Evolutionary conservation across 1,284 basidiomycete species (phyloP).

Genomic region (Cryptococcus deneoformans): DNA sequence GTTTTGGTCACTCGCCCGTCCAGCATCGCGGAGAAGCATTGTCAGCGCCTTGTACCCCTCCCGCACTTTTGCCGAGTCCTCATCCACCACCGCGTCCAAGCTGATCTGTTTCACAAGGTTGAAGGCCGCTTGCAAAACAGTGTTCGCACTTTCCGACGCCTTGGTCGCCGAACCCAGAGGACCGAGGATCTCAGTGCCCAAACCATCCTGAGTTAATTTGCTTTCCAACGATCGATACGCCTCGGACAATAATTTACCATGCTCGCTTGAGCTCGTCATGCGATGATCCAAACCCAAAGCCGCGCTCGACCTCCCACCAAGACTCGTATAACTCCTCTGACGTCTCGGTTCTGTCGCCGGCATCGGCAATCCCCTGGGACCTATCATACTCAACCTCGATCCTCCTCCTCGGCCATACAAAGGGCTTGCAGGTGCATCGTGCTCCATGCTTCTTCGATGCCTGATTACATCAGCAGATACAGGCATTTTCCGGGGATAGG

Average conservation of each 20-base stretch:
- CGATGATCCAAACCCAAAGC: constrained; percentile 12
- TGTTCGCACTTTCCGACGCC: constrained; percentile 30
- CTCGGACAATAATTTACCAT: constrained; percentile 40
- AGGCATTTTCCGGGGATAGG: constrained; percentile 24
- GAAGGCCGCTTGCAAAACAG: constrained; percentile 22
- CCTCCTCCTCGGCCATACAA: constrained; percentile 9
- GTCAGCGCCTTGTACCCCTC: constrained; percentile 25
- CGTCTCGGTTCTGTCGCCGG: constrained; percentile 25
- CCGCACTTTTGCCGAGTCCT: constrained; percentile 16
- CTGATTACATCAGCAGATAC: constrained; percentile 7
- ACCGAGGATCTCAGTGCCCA: constrained; percentile 20
- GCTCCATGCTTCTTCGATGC: constrained; percentile 16
- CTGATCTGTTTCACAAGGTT: constrained; percentile 23
- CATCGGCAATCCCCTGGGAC: neutral
- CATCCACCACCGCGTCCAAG: constrained; percentile 20
- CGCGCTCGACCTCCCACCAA: constrained; percentile 17
- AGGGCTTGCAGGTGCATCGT: constrained; percentile 17
- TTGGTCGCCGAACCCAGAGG: constrained; percentile 24
- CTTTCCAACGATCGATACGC: constrained; percentile 32
- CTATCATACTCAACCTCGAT: constrained; percentile 14
- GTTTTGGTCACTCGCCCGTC: constrained; percentile 32
- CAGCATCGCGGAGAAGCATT: constrained; percentile 31
- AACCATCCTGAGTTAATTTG: constrained; percentile 18
- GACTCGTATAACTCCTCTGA: constrained; percentile 26
- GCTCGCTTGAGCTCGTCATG: constrained; percentile 24